Evolutionary conservation across 495 filamentous ascomycete species (phyloP).

Genomic region (Halenospora varia): DNA sequence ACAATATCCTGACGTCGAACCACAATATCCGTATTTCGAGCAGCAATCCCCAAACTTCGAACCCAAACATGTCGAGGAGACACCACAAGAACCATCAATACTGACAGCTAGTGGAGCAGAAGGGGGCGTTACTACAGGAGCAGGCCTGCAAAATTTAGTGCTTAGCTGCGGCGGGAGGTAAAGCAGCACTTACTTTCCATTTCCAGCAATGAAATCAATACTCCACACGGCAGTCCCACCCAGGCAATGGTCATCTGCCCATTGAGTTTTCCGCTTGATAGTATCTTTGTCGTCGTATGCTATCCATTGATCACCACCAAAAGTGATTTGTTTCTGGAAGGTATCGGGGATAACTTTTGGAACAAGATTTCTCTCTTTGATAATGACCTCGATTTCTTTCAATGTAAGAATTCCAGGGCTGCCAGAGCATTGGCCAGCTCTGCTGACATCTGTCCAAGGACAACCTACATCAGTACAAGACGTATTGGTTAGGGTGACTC

Average conservation of each 20-base stretch:
- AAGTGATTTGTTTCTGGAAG: slow-evolving; percentile 29
- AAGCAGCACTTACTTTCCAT: slow-evolving; percentile 52
- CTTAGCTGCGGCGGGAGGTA: slow-evolving; percentile 40
- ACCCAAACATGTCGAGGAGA: background rate
- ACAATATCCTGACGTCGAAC: background rate
- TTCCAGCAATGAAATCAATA: background rate
- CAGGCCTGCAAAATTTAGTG: too few species aligned
- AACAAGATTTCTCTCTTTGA: slow-evolving; percentile 13
- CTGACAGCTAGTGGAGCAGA: background rate
- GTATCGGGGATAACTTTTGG: slow-evolving; percentile 21
- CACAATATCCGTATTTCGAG: background rate
- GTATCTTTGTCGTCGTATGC: slow-evolving; percentile 30
- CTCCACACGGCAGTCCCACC: slow-evolving; percentile 22
- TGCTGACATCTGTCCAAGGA: slow-evolving; percentile 23
- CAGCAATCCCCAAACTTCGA: background rate
- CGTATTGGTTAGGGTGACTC: slow-evolving; percentile 22
- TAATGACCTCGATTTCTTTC: slow-evolving; percentile 24
- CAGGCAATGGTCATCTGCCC: slow-evolving; percentile 31
- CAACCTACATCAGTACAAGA: slow-evolving; percentile 23
- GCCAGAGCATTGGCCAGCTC: slow-evolving; percentile 30
- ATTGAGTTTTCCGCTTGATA: slow-evolving; percentile 18
- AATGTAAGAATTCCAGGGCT: slow-evolving; percentile 28
- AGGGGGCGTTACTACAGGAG: background rate
- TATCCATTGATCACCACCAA: slow-evolving; percentile 29
- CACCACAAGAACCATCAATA: slow-evolving; percentile 5